These are phyloP conservation scores for Penicillium polonicum DNA, from an alignment of 2,329 filamentous ascomycete species.

Conservation along the genomic window DNA sequence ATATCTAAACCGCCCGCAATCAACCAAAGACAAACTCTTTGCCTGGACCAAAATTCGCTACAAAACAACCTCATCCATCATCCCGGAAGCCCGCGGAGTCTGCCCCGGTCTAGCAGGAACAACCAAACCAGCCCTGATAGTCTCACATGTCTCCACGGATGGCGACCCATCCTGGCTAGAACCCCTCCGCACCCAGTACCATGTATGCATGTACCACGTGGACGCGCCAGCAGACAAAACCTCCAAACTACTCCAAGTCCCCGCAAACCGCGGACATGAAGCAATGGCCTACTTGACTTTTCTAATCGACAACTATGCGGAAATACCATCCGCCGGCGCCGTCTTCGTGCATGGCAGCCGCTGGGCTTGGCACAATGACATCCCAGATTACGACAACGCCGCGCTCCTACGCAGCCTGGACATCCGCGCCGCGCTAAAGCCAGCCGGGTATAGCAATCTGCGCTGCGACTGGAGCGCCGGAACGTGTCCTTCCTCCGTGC, in stretches of 20 bases:
- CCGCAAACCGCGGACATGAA: slow-evolving; percentile 49
- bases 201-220: slow-evolving; percentile 48
- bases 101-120: slow-evolving; percentile 43
- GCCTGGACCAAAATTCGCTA: slow-evolving; percentile 49
- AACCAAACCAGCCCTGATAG: slow-evolving; percentile 47
- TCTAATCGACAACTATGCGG: slow-evolving; percentile 48
- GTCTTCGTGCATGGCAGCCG: slow-evolving; percentile 48
- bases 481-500: slow-evolving; percentile 35
- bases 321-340: slow-evolving; percentile 39
- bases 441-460: slow-evolving; percentile 49
- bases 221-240: slow-evolving; percentile 33
- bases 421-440: slow-evolving; percentile 39
- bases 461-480: slow-evolving; percentile 53
- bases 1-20: slow-evolving; percentile 36
- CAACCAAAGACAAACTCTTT: slow-evolving; percentile 34
- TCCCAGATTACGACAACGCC: slow-evolving; percentile 47
- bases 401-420: slow-evolving; percentile 43
- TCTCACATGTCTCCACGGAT: slow-evolving; percentile 45
- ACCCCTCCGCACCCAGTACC: slow-evolving; percentile 40
- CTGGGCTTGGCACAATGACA: slow-evolving; percentile 49
- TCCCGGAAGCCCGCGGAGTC: slow-evolving; percentile 40
- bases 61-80: slow-evolving; percentile 34
- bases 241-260: slow-evolving; percentile 41
- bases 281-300: slow-evolving; percentile 51
- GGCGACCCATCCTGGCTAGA: slow-evolving; percentile 47